Conservation (phyloP, 768 basidiomycete genomes). For the Leucocoprinus leucothites region DNA sequence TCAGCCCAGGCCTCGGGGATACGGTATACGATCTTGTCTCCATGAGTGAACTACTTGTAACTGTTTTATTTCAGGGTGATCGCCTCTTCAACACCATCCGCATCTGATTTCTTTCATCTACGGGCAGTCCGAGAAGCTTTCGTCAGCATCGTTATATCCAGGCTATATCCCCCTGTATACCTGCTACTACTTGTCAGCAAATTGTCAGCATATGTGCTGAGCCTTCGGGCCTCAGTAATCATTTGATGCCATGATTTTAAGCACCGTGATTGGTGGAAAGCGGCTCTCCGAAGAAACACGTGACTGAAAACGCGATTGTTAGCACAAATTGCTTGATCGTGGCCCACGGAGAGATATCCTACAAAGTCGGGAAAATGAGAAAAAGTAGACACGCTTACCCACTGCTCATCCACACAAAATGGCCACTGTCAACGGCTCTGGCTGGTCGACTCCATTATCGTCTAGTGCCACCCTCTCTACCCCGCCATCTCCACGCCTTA, state of each 20-base stretch:
- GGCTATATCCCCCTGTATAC: no score
- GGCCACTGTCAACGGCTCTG: slow-evolving; percentile 23
- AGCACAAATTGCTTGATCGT: slow-evolving; percentile 35
- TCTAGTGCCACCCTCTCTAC: slow-evolving; percentile 37
- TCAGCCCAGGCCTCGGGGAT: slow-evolving; percentile 90
- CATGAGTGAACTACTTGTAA: neutral
- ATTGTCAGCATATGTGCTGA: neutral
- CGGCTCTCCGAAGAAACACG: slow-evolving; percentile 14
- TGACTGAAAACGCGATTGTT: slow-evolving; percentile 40
- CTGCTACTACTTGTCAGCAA: neutral
- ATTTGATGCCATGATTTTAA: no score
- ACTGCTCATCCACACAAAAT: neutral
- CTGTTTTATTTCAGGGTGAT: slow-evolving; percentile 63
- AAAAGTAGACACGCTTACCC: neutral
- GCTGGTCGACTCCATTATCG: slow-evolving; percentile 37
- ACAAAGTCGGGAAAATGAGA: slow-evolving; percentile 18
- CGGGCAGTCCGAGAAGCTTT: no score
- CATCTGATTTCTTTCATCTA: no score
- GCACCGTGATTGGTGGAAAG: no score
- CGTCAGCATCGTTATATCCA: no score
- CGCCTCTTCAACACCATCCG: slow-evolving; percentile 77
- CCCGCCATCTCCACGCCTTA: slow-evolving; percentile 31
- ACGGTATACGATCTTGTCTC: slow-evolving; percentile 52
- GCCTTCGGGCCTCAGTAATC: neutral
- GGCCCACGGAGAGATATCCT: slow-evolving; percentile 12